Evolutionary conservation across 305 asterid genomes (phyloP).

Genomic region (Fraxinus floribunda): DNA sequence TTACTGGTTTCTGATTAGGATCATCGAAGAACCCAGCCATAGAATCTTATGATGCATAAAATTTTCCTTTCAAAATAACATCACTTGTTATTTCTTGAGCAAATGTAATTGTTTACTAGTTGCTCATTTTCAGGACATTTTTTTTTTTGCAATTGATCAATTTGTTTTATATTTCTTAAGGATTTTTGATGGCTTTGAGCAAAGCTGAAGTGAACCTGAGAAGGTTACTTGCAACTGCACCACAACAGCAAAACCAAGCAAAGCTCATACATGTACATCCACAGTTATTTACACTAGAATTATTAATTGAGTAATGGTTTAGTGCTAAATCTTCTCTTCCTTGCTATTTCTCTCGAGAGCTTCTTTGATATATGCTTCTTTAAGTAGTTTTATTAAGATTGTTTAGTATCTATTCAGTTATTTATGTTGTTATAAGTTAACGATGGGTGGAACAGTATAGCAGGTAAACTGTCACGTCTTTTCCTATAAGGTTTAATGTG

Average conservation of each 20-base stretch:
- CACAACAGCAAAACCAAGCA: slow-evolving; percentile 76
- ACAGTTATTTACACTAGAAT: slow-evolving; percentile 21
- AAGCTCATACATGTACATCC: slow-evolving; percentile 83
- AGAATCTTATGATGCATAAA: background rate
- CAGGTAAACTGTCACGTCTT: background rate
- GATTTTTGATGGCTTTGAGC: slow-evolving; percentile 65
- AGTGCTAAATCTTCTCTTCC: background rate
- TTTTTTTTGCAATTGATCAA: background rate
- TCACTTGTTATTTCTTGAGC: background rate
- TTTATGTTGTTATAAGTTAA: background rate
- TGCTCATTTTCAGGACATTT: background rate
- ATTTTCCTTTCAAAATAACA: background rate
- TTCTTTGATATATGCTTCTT: background rate
- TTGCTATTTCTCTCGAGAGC: background rate
- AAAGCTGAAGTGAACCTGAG: slow-evolving; percentile 78
- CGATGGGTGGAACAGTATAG: background rate
- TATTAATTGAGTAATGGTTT: slow-evolving; percentile 15
- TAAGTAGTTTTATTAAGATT: background rate
- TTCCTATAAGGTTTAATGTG: background rate
- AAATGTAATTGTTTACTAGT: background rate
- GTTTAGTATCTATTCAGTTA: background rate
- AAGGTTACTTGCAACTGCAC: slow-evolving; percentile 78
- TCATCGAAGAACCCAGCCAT: background rate
- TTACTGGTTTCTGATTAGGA: background rate
- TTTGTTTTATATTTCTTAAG: slow-evolving; percentile 6